Evolutionary conservation across 768 basidiomycete genomes (phyloP), one percentile per base, ranked within the genome.

Genomic region (Mycena alexandri): DNA sequence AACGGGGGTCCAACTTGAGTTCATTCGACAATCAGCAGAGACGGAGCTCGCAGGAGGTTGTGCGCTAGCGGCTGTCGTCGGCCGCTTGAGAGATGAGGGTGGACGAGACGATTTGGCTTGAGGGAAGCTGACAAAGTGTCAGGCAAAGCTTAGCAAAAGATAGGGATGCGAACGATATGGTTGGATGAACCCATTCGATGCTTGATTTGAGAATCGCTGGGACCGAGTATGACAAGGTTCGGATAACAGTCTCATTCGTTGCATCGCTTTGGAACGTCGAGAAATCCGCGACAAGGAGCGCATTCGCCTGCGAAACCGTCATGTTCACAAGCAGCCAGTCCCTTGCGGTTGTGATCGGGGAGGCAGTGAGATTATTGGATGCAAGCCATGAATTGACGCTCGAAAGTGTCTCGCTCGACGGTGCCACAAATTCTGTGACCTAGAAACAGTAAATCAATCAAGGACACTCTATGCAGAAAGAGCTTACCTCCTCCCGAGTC

Each of bases 141-240:
- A 29, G 19, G 19, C 19, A 8, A 54, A 55, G n/a, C n/a, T n/a
- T n/a, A 19, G 19, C 13, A 24, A 11, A 19, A 41, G 24, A 8
- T 1, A 19, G 33, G 41, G 12, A 41, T 22, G 11, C 54, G 2
- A 25, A 57, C 61, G 11, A 43, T 17, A 62, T 41, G 4, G 41
- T 62, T 4, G 61, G 61, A 44, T 52, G 41, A 2, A 62, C 17
- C 50, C 51, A 62, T 8, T 52, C 14, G 34, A 62, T 54, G 33
- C 21, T 19, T 11, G 25, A 5, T n/a, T 44, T 44, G 24, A 62
- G 43, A 4, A 19, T 12, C 8, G 12, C 19, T n/a, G 51, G 61
- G 19, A 62, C 44, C 41, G 61, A 52, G 29, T 62, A 57, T 5
- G 55, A 43, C 2, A 43, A 14, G 5, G 55, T 57, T 1, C 55